These are phyloP conservation scores for Arthrobotrys iridis DNA, from an alignment of 2,329 filamentous ascomycete genomes.

Conservation along the genomic window DNA sequence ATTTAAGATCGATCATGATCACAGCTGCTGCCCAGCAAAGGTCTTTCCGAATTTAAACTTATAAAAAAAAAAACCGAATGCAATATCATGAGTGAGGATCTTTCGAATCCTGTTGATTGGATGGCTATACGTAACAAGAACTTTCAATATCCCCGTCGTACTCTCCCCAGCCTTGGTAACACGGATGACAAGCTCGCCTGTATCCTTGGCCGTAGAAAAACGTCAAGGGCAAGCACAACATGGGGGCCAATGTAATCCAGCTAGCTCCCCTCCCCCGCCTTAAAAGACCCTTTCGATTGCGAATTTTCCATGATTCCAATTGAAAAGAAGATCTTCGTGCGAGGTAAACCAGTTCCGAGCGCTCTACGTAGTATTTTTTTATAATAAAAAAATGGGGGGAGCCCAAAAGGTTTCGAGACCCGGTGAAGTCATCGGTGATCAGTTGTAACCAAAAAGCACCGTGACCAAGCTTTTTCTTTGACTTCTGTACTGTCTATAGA, in stretches of 20 bases:
- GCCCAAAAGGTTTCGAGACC: slow-evolving; percentile 25
- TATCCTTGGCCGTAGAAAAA: not conserved
- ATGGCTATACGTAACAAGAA: not conserved
- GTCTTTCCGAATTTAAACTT: too few species aligned
- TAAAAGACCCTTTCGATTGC: too few species aligned
- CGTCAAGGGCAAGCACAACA: too few species aligned
- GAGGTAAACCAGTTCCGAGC: not conserved
- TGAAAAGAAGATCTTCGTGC: slow-evolving; percentile 16
- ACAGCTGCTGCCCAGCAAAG: not conserved
- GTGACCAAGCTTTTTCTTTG: slow-evolving; percentile 3
- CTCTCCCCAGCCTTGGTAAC: not conserved
- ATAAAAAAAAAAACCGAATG: too few species aligned
- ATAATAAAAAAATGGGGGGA: too few species aligned
- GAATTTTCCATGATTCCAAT: not conserved
- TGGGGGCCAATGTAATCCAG: too few species aligned
- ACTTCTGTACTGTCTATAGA: not conserved
- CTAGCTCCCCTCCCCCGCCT: too few species aligned
- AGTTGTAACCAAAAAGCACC: not conserved
- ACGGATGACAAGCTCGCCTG: slow-evolving; percentile 10
- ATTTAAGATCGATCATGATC: too few species aligned
- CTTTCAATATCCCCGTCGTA: not conserved
- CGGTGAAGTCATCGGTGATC: slow-evolving; percentile 45
- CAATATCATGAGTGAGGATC: too few species aligned
- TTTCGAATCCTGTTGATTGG: not conserved
- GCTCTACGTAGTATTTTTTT: too few species aligned